Conservation (phyloP, 768 basidiomycete genomes). For the Suillus discolor region DNA sequence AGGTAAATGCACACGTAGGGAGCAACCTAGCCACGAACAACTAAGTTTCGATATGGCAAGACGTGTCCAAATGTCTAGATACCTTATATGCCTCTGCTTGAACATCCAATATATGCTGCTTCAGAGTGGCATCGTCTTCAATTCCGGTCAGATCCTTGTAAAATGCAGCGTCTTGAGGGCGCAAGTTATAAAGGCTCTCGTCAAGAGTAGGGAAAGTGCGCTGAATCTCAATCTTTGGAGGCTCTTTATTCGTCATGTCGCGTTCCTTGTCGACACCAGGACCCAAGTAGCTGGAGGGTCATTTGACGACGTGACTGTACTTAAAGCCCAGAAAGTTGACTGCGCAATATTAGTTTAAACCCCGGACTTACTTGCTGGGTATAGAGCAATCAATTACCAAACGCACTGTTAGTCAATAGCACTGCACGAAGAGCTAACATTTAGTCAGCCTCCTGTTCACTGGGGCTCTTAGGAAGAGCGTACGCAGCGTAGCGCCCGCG, state of each 20-base stretch:
- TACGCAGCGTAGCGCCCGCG: too few relatives aligned
- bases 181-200: conserved; percentile 5
- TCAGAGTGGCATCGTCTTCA: conserved; percentile 24
- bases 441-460: not conserved
- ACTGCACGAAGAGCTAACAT: not conserved
- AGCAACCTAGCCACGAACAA: conserved; percentile 7
- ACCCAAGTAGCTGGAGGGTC: not conserved
- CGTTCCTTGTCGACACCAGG: not conserved
- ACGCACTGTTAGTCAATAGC: not conserved
- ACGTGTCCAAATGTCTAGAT: not conserved
- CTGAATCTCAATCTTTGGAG: not conserved
- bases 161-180: conserved; percentile 15
- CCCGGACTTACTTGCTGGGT: not conserved
- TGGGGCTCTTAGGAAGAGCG: not conserved
- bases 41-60: not conserved
- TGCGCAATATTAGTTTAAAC: not conserved
- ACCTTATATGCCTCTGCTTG: conserved; percentile 30
- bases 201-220: conserved; percentile 2
- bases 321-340: not conserved
- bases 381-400: not conserved
- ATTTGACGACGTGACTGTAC: not conserved
- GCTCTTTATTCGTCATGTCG: not conserved
- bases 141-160: conserved; percentile 28
- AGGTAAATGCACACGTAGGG: conserved; percentile 13
- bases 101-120: conserved; percentile 26